Evolutionary conservation across 805 yeast species (phyloP).

Genomic region (Cyberlindnera xylosilytica): DNA sequence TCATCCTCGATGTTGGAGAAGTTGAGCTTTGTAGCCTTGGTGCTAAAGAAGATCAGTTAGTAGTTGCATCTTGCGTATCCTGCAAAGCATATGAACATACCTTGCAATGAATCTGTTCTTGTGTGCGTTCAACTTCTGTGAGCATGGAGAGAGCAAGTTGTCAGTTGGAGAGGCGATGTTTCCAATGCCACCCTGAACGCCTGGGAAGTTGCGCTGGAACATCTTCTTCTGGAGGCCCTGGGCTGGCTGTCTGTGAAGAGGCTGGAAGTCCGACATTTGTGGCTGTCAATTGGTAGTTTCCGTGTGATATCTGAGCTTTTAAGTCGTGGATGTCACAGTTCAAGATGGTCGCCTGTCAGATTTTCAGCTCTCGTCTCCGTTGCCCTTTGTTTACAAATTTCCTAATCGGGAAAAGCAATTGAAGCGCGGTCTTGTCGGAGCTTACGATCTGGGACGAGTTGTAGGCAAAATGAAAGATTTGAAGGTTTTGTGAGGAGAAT

Average conservation of each 20-base stretch:
- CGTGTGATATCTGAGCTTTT: not conserved
- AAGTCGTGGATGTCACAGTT: not conserved
- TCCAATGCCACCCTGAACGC: slow-evolving; percentile 4
- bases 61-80: not conserved
- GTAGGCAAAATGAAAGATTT: too few species aligned
- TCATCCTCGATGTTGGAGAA: slow-evolving; percentile 5
- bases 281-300: not conserved
- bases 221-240: slow-evolving; percentile 22
- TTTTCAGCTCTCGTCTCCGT: too few species aligned
- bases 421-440: not conserved
- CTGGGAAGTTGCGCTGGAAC: slow-evolving; percentile 21
- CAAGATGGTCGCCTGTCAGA: not conserved
- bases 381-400: slow-evolving; percentile 17
- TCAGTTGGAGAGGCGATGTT: slow-evolving; percentile 51
- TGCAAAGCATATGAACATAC: slow-evolving; percentile 25
- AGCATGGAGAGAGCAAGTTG: slow-evolving; percentile 53
- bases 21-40: slow-evolving; percentile 15
- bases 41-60: slow-evolving; percentile 4
- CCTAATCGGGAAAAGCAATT: slow-evolving; percentile 15
- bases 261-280: slow-evolving; percentile 28
- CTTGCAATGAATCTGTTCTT: slow-evolving; percentile 38
- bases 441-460: too few species aligned
- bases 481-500: too few species aligned
- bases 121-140: slow-evolving; percentile 51
- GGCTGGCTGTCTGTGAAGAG: slow-evolving; percentile 24